Evolutionary conservation across 306 rosid genomes (phyloP).

Genomic region (Trifolium pratense): DNA sequence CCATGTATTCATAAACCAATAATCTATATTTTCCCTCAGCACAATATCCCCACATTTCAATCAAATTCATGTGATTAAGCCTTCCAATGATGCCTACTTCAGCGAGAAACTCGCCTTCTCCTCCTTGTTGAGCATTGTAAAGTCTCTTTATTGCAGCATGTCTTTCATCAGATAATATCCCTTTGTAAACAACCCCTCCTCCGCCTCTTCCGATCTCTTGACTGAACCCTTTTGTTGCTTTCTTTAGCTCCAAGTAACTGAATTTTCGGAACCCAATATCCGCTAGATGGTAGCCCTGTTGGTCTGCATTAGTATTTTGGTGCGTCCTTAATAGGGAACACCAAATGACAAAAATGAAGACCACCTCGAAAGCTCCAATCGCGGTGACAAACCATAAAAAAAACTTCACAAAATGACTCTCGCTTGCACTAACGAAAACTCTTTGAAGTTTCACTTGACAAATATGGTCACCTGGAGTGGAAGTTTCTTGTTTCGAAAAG

Average conservation of each 20-base stretch:
- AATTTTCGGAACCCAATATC: constrained; percentile 45
- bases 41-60: constrained; percentile 12
- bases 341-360: constrained; percentile 14
- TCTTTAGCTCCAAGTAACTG: constrained; percentile 50
- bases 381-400: constrained; percentile 40
- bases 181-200: constrained; percentile 62
- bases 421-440: neutral
- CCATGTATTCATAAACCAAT: constrained; percentile 41
- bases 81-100: constrained; percentile 46
- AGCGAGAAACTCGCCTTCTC: constrained; percentile 41
- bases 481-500: neutral
- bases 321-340: neutral
- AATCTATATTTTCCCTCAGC: constrained; percentile 42
- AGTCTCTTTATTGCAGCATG: constrained; percentile 56
- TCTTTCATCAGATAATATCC: constrained; percentile 45
- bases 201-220: constrained; percentile 64
- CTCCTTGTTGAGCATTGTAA: constrained; percentile 46
- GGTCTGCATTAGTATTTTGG: constrained; percentile 35
- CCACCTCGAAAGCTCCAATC: constrained; percentile 30
- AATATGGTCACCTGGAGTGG: neutral
- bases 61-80: constrained; percentile 8
- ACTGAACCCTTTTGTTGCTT: constrained; percentile 46
- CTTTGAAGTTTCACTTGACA: constrained; percentile 21
- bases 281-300: constrained; percentile 27
- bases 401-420: constrained; percentile 18